Conservation (phyloP, 148 eudicot genomes). For the Rhododendron kiyosumense region DNA sequence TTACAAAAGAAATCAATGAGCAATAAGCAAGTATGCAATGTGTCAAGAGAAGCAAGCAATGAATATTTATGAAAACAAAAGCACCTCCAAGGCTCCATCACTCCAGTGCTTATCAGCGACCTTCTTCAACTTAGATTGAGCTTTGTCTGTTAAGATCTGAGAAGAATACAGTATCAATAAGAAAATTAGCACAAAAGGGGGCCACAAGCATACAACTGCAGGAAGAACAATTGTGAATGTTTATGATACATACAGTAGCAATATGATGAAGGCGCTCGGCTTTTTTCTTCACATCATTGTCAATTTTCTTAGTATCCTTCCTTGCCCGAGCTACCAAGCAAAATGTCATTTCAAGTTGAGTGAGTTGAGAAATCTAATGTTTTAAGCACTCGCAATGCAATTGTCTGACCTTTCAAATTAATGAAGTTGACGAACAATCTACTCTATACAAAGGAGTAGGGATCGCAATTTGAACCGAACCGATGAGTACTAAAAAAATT, state of each 20-base stretch:
- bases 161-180: slow-evolving; percentile 4
- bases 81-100: slow-evolving; percentile 98
- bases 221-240: not conserved
- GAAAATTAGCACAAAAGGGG: not conserved
- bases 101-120: slow-evolving; percentile 96
- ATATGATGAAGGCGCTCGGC: slow-evolving; percentile 82
- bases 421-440: not conserved
- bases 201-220: not conserved
- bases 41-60: not conserved
- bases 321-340: slow-evolving; percentile 86
- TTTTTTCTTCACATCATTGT: slow-evolving; percentile 67
- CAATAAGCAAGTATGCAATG: not conserved
- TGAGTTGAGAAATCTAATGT: not conserved
- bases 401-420: not conserved
- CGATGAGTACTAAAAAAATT: no score
- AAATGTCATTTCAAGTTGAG: not conserved
- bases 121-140: slow-evolving; percentile 76
- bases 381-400: not conserved
- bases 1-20: not conserved
- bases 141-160: slow-evolving; percentile 77
- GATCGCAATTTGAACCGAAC: no score
- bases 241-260: slow-evolving; percentile 56
- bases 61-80: not conserved
- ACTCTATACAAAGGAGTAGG: not conserved
- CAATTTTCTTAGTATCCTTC: slow-evolving; percentile 89